Percentiles rank a stretch among this genome's conserved stretches.
phyloP scores from a whole-genome alignment of 768 basidiomycete genomes.

The Phylloporus rhodoxanthus region DNA sequence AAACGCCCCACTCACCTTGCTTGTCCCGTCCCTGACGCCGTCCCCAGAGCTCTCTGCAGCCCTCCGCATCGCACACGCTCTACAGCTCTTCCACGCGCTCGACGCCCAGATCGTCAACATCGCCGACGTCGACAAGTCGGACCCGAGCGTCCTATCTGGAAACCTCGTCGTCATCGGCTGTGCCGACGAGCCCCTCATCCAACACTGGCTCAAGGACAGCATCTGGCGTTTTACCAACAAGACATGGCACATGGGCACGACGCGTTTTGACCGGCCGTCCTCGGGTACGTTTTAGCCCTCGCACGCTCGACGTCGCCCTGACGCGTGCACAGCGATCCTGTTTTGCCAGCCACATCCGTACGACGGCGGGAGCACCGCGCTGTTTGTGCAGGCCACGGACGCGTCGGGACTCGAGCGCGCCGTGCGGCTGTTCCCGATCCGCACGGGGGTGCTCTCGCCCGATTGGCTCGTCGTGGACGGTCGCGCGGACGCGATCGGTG shows the following conservation, averaged over 20 bases:
- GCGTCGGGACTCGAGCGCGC: constrained; percentile 58
- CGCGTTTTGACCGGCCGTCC: constrained; percentile 17
- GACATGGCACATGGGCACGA: constrained; percentile 10
- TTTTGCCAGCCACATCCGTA: constrained; percentile 46
- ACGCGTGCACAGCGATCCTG: constrained; percentile 38
- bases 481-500: constrained; percentile 51
- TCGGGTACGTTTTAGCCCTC: constrained; percentile 11
- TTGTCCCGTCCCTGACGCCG: constrained; percentile 39
- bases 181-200: constrained; percentile 31
- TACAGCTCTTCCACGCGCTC: constrained; percentile 63
- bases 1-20: constrained; percentile 46
- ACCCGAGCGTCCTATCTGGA: constrained; percentile 22
- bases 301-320: not conserved
- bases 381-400: constrained; percentile 62
- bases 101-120: constrained; percentile 56
- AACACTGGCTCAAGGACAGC: constrained; percentile 26
- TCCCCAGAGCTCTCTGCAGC: constrained; percentile 48
- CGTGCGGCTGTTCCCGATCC: constrained; percentile 70
- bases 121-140: constrained; percentile 22
- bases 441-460: constrained; percentile 72
- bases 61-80: constrained; percentile 58
- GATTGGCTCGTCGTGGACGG: constrained; percentile 69
- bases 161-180: constrained; percentile 59
- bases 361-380: constrained; percentile 28
- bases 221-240: constrained; percentile 19